Conservation (phyloP, 2,329 filamentous ascomycete species). For the Thielaviopsis populi region DNA sequence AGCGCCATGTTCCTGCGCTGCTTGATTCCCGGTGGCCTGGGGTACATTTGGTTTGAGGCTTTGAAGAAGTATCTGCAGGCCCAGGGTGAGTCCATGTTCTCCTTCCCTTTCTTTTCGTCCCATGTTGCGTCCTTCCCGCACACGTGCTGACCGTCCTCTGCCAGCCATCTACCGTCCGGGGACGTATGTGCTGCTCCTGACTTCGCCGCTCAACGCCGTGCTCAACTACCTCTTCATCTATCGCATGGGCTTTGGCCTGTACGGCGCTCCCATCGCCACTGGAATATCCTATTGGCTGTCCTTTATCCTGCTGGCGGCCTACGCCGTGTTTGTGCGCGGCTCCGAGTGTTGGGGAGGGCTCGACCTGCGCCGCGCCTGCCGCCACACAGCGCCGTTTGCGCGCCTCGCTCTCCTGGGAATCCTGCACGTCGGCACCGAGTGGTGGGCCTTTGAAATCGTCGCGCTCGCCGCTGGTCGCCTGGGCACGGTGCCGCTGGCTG, state of each 20-base stretch:
- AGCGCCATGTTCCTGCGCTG: slow-evolving; percentile 58
- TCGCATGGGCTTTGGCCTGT: slow-evolving; percentile 51
- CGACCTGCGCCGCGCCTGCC: slow-evolving; percentile 44
- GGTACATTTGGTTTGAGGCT: slow-evolving; percentile 76
- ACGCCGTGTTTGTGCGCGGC: slow-evolving; percentile 55
- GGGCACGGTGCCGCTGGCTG: slow-evolving; percentile 64
- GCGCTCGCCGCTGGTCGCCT: slow-evolving; percentile 67
- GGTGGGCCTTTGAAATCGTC: slow-evolving; percentile 91
- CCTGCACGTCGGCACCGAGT: slow-evolving; percentile 76
- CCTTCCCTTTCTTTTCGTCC: neutral
- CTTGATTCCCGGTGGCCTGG: slow-evolving; percentile 65
- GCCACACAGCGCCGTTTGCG: slow-evolving; percentile 55
- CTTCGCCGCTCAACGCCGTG: slow-evolving; percentile 64
- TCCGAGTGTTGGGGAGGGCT: slow-evolving; percentile 68
- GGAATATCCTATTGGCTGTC: slow-evolving; percentile 78
- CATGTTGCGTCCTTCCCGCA: slow-evolving; percentile 6
- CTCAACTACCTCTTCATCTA: slow-evolving; percentile 74
- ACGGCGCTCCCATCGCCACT: slow-evolving; percentile 69
- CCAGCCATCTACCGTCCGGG: slow-evolving; percentile 58
- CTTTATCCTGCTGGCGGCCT: slow-evolving; percentile 59
- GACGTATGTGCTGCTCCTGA: slow-evolving; percentile 69
- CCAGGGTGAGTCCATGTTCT: slow-evolving; percentile 45
- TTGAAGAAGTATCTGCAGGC: slow-evolving; percentile 83
- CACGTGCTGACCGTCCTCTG: neutral
- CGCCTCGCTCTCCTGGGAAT: slow-evolving; percentile 62